These are phyloP conservation scores for Podaxis mareebaensis DNA, from an alignment of 768 basidiomycete species.

Conservation along the genomic window DNA sequence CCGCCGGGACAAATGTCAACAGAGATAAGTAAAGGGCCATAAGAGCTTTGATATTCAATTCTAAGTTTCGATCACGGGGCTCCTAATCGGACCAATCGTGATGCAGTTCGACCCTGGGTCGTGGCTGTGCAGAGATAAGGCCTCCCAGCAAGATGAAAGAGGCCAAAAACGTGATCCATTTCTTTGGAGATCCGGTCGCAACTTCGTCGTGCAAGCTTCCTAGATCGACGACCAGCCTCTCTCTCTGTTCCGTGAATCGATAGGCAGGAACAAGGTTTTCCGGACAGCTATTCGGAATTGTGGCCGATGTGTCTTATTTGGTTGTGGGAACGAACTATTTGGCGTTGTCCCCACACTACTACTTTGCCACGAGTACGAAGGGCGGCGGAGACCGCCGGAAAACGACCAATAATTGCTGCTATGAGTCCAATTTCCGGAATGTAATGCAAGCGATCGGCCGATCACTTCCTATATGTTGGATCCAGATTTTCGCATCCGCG, in stretches of 20 bases:
- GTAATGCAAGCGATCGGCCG: slow-evolving; percentile 7
- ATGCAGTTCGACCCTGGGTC: background rate
- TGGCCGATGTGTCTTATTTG: background rate
- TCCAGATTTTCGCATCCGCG: background rate
- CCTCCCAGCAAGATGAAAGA: background rate
- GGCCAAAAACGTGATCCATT: too few relatives aligned
- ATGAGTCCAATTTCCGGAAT: background rate
- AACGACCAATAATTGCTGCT: too few relatives aligned
- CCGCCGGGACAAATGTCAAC: slow-evolving; percentile 2
- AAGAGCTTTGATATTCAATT: background rate
- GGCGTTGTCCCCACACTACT: background rate
- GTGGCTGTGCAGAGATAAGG: slow-evolving; percentile 16
- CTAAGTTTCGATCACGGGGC: slow-evolving; percentile 1
- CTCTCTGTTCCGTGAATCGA: background rate
- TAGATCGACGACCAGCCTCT: background rate
- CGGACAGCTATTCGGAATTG: background rate
- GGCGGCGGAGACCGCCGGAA: background rate
- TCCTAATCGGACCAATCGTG: slow-evolving; percentile 16
- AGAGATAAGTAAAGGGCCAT: slow-evolving; percentile 12
- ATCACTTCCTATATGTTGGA: slow-evolving; percentile 4
- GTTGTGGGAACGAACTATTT: background rate
- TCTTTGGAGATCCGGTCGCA: background rate
- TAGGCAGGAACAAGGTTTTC: background rate
- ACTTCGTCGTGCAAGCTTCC: background rate
- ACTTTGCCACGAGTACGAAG: background rate